Base-by-base conservation (phyloP, 2,329 filamentous ascomycete species). In the Drechslera avenae region DNA sequence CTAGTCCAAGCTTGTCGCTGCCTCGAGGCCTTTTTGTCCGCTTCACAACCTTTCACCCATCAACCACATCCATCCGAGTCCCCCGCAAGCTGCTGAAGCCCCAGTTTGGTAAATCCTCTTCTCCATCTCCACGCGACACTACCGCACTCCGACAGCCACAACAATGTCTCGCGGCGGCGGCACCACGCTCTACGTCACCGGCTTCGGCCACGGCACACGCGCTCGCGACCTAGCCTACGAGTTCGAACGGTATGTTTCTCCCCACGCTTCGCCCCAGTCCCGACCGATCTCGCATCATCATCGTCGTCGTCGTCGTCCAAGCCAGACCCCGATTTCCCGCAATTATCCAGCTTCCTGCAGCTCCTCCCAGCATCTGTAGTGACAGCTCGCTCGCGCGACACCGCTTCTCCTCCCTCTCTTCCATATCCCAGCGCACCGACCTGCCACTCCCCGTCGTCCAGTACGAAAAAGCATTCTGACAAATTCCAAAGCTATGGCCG, bases 171-270 rank as follows among this genome's bases (percentile, higher is more conserved):
- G 91, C 75, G 86, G 89, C 76, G 86, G 89, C 76, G 88, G 91
- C 68, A 95, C 90, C 56, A 97, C 93, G 51, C 90, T 97, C 67
- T 97, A 97, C 82, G 93, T 97, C 78, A 96, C 92, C 73, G 94
- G 94, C 84, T 99, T 99, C 79, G 95, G 93, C 85, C 91, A 96
- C 79, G 91, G 93, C 78, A 97, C 93, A 77, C 91, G 94, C 83
- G 91, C 94, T 77, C 91, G 94, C 86, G 92, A 99, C 83, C 90
- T 97, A 77, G 91, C 93, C 82, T 97, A 96, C 89, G 93, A 97
- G 84, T 97, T 97, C 89, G 93, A 97, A 92, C 91, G 93, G 91
- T 97, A 96, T 86, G 92, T 96, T 83, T 78, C 37, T 78, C 37
- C 18, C 36, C 79, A 56, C 72, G 71, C 67, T 67, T 72, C 71